Base-by-base conservation (phyloP, 202 grass and related monocot genomes). In the Musa balbisiana region DNA sequence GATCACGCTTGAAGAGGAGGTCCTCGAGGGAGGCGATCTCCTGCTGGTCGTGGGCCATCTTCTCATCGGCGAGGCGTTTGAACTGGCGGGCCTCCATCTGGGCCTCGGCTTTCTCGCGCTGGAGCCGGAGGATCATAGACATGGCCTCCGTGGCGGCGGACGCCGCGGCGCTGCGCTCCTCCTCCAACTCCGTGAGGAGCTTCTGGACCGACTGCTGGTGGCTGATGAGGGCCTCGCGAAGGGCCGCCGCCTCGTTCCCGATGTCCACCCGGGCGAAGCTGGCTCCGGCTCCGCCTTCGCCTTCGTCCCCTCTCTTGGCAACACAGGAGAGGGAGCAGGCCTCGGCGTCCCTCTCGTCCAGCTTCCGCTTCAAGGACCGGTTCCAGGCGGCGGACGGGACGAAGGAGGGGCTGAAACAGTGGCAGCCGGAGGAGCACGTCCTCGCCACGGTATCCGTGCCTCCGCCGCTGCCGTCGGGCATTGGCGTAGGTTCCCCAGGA, bases 141-240 rank as follows among this genome's bases (percentile, higher is more conserved):
- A 43, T 43, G 33, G 33, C 33, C 33, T 43, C 33, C 33, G 33
- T 43, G 4, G 33, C 33, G 5, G 33, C 33, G 4, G 33, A 43
- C 33, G 33, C 4, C 33, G 33, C 33, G 0, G 33, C 33, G 4
- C 33, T 43, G 4, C 33, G 33, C 33, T 43, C 33, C 1, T 83
- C 87, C 78, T 96, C 92, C 13, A 92, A 87, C 78, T 96, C 89
- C 55, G 64, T 73, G 3, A 76, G 74, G 55, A 96, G 82, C 56
- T 26, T 81, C 21, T 56, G 79, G 3, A 80, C 65, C 2, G 51
- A 69, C 20, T 29, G 65, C 8, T 81, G 83, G 10, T 87, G 84
- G 27, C 68, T 74, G 22, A 43, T 8, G 33, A 43, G 33, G 33
- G 5, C 33, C 33, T 43, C 33, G 33, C 33, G 33, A 43, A 43